Evolutionary conservation across 1,284 basidiomycete genomes (phyloP).

Genomic region (Fistulina hepatica): DNA sequence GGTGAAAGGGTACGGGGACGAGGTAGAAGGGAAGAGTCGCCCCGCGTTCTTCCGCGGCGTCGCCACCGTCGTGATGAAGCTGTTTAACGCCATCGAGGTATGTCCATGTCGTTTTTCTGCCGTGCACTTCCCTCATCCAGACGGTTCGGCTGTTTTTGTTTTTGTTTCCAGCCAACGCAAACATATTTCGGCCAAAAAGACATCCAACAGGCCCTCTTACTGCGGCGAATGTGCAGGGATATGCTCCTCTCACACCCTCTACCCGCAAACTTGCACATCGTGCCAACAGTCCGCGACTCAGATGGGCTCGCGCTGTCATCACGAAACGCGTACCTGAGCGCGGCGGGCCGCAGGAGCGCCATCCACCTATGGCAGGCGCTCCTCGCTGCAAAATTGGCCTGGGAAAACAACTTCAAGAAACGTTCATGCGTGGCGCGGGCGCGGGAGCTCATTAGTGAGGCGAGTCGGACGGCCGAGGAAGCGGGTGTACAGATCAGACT

Average conservation of each 20-base stretch:
- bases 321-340: slow-evolving; percentile 77
- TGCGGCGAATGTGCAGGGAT: slow-evolving; percentile 78
- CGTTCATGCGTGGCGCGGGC: slow-evolving; percentile 41
- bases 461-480: slow-evolving; percentile 25
- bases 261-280: slow-evolving; percentile 61
- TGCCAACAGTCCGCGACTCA: slow-evolving; percentile 72
- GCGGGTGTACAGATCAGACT: slow-evolving; percentile 50
- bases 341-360: slow-evolving; percentile 55
- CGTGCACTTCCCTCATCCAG: slow-evolving; percentile 1
- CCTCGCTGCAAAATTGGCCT: slow-evolving; percentile 40
- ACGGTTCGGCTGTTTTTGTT: slow-evolving; percentile 3
- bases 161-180: slow-evolving; percentile 58
- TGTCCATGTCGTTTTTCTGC: slow-evolving; percentile 13
- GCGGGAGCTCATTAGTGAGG: slow-evolving; percentile 27
- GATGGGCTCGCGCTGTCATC: slow-evolving; percentile 80
- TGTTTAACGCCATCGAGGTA: slow-evolving; percentile 88
- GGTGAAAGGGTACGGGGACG: slow-evolving; percentile 76
- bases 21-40: slow-evolving; percentile 78
- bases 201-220: slow-evolving; percentile 88
- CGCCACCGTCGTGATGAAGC: slow-evolving; percentile 88
- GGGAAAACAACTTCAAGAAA: slow-evolving; percentile 42
- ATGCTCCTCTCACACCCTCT: slow-evolving; percentile 72
- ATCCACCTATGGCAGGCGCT: slow-evolving; percentile 68
- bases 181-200: slow-evolving; percentile 99
- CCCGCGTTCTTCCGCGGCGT: slow-evolving; percentile 96